phyloP scores from a whole-genome alignment of 2,329 filamentous ascomycete species.

The Aspergillus eucalypticola region DNA sequence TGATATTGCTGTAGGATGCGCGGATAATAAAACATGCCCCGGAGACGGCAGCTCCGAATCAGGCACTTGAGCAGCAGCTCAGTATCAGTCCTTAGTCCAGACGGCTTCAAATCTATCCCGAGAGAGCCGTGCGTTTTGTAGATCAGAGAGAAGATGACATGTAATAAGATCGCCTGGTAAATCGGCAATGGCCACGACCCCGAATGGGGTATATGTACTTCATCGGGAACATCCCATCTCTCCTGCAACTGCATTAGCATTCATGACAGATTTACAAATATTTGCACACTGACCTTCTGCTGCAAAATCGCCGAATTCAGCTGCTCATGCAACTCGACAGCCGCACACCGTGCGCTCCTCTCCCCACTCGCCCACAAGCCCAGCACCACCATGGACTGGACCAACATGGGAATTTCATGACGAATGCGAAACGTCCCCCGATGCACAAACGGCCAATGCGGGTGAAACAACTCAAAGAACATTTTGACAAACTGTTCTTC shows the following conservation, averaged over 20 bases:
- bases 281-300: slow-evolving; percentile 24
- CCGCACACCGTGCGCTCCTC: slow-evolving; percentile 19
- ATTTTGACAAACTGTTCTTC: slow-evolving; percentile 20
- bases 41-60: slow-evolving; percentile 27
- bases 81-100: slow-evolving; percentile 7
- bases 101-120: slow-evolving; percentile 17
- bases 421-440: slow-evolving; percentile 21
- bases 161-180: slow-evolving; percentile 35
- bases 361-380: slow-evolving; percentile 29
- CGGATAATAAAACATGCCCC: slow-evolving; percentile 33
- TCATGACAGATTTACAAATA: too few species aligned
- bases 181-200: slow-evolving; percentile 33
- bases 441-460: slow-evolving; percentile 33
- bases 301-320: slow-evolving; percentile 26
- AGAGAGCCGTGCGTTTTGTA: slow-evolving; percentile 1
- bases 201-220: background rate
- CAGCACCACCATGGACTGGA: slow-evolving; percentile 32
- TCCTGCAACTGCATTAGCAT: slow-evolving; percentile 16
- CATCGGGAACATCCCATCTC: slow-evolving; percentile 25
- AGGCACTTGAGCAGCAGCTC: slow-evolving; percentile 23
- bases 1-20: slow-evolving; percentile 25
- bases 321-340: slow-evolving; percentile 26
- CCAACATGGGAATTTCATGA: slow-evolving; percentile 27
- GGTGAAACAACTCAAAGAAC: slow-evolving; percentile 32
- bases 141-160: slow-evolving; percentile 30